Evolutionary conservation across 2,329 filamentous ascomycete genomes (phyloP).

Genomic region (Tolypocladium endophyticum): DNA sequence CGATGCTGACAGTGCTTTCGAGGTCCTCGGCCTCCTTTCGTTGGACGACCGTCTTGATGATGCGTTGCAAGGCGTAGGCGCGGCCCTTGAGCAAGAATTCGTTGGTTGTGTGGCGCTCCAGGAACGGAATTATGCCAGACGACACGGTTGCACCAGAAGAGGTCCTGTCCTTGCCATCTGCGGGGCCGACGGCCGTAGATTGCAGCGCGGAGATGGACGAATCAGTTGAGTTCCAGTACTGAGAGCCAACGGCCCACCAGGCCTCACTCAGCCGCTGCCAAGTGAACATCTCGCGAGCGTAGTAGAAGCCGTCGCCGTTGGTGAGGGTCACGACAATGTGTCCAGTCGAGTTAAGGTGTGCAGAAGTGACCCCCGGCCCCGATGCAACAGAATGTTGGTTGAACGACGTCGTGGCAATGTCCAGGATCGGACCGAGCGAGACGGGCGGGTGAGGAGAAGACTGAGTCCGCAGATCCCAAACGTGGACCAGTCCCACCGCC

Average conservation of each 20-base stretch:
- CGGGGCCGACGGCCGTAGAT: constrained; percentile 54
- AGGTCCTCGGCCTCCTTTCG: constrained; percentile 88
- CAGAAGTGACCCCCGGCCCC: constrained; percentile 79
- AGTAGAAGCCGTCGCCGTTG: constrained; percentile 90
- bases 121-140: constrained; percentile 81
- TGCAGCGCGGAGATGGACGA: constrained; percentile 75
- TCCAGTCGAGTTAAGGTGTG: constrained; percentile 80
- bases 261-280: constrained; percentile 96
- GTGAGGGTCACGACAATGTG: constrained; percentile 81
- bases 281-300: constrained; percentile 72
- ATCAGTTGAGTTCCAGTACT: constrained; percentile 98
- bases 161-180: constrained; percentile 32
- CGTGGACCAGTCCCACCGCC: constrained; percentile 77
- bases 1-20: constrained; percentile 83
- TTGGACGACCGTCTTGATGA: constrained; percentile 81
- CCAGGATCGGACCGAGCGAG: constrained; percentile 78
- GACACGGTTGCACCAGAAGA: constrained; percentile 53
- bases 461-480: constrained; percentile 84
- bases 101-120: constrained; percentile 90
- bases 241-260: constrained; percentile 96
- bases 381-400: constrained; percentile 64
- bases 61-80: constrained; percentile 80
- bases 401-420: constrained; percentile 72
- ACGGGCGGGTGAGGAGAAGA: constrained; percentile 81
- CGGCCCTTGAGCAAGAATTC: constrained; percentile 86